Conservation (phyloP, 345 rosid species). For the Arabis hirsuta region DNA sequence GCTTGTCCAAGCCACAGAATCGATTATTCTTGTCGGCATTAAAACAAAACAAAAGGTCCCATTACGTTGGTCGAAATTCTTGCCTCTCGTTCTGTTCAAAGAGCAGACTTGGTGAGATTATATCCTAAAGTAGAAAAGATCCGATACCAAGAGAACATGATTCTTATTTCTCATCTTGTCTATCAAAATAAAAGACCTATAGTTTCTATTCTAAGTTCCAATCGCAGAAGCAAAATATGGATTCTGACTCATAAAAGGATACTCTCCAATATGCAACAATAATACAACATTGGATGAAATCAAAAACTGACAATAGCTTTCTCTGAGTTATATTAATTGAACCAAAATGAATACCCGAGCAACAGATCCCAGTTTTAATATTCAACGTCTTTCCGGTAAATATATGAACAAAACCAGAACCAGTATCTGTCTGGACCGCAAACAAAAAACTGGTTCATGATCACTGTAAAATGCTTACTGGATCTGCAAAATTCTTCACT, state of each 20-base stretch:
- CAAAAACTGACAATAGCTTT: constrained; percentile 5
- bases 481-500: constrained; percentile 27
- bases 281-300: not conserved
- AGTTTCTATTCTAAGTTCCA: constrained; percentile 33
- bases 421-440: not conserved
- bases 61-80: constrained; percentile 28
- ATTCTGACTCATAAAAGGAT: not conserved
- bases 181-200: not conserved
- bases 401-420: constrained; percentile 26
- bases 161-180: constrained; percentile 4
- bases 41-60: constrained; percentile 11
- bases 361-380: not conserved
- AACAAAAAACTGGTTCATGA: constrained; percentile 5
- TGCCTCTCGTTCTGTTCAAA: constrained; percentile 16
- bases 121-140: constrained; percentile 24
- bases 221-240: not conserved
- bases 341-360: not conserved
- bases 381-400: not conserved
- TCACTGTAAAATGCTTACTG: not conserved
- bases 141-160: constrained; percentile 14
- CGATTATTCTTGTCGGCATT: constrained; percentile 31
- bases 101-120: constrained; percentile 28
- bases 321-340: not conserved
- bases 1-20: constrained; percentile 1
- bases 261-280: not conserved